Evolutionary conservation across 306 rosid species (phyloP).

Genomic region (Ceratonia siliqua): DNA sequence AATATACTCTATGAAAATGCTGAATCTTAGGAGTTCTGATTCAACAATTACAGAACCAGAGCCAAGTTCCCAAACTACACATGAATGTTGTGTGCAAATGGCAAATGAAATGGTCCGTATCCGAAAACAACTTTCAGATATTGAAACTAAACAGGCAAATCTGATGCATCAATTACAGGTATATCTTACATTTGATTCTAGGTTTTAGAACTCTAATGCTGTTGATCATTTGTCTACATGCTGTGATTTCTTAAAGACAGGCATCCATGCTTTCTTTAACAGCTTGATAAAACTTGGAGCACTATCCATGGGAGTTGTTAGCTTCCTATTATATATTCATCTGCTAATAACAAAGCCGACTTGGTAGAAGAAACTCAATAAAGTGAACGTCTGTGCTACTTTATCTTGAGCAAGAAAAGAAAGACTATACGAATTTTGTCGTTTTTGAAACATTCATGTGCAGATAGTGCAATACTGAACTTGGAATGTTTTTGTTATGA

Average conservation of each 20-base stretch:
- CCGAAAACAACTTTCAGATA: conserved; percentile 73
- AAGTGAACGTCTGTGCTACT: conserved; percentile 8
- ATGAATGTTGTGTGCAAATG: conserved; percentile 58
- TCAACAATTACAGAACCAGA: conserved; percentile 69
- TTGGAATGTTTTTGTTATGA: conserved; percentile 23
- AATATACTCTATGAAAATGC: conserved; percentile 45
- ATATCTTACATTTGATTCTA: conserved; percentile 13
- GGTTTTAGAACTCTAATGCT: conserved; percentile 12
- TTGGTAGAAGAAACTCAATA: not conserved
- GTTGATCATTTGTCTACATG: conserved; percentile 12
- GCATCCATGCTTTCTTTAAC: conserved; percentile 24
- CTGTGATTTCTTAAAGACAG: not conserved
- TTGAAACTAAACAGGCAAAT: conserved; percentile 73
- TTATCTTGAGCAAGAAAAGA: not conserved
- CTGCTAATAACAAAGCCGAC: not conserved
- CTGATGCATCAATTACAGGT: conserved; percentile 80
- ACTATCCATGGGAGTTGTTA: not conserved
- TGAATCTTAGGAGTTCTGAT: conserved; percentile 62
- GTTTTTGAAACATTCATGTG: conserved; percentile 2
- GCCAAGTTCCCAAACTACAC: conserved; percentile 50
- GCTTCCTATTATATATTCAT: conserved; percentile 18
- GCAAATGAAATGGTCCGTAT: conserved; percentile 66
- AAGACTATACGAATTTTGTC: not conserved
- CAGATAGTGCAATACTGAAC: not conserved
- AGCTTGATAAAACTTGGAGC: conserved; percentile 6